A percentile compares a stretch with the other conserved stretches of the same genome.
Evolutionary conservation across 73 alveolate genomes (phyloP).

Genomic region (Tetrahymena borealis): DNA sequence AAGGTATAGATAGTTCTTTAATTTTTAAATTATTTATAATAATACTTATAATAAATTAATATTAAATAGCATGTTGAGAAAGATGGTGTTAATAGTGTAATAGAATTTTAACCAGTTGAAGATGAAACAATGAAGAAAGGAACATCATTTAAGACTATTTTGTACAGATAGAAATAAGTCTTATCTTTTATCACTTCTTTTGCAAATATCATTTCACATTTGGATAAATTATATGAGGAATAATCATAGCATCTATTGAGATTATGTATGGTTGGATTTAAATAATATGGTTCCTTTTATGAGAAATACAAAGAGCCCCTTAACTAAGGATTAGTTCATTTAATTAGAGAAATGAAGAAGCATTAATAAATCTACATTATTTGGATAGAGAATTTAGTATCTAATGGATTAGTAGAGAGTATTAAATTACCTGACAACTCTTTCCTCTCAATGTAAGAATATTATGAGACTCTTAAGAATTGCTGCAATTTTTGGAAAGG

Average conservation of each 20-base stretch:
- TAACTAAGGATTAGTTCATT: conserved; percentile 25
- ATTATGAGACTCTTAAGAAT: conserved; percentile 8
- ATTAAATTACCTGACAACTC: conserved; percentile 3
- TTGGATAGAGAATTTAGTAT: conserved; percentile 8
- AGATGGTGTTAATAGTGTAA: conserved; percentile 3
- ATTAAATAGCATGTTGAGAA: background rate
- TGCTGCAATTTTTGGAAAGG: conserved; percentile 30
- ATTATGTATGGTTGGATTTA: conserved; percentile 22
- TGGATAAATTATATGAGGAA: conserved; percentile 9
- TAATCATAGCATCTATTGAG: conserved; percentile 12
- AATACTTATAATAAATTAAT: background rate
- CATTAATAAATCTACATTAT: conserved; percentile 1
- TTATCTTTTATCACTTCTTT: conserved; percentile 23
- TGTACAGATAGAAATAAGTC: conserved; percentile 33
- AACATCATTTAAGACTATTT: conserved; percentile 11
- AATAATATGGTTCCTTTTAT: conserved; percentile 11
- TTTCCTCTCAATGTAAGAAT: background rate
- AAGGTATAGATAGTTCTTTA: background rate
- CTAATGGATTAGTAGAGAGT: conserved; percentile 13
- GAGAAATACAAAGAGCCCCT: conserved; percentile 20
- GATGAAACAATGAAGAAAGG: conserved; percentile 29
- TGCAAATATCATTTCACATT: conserved; percentile 5
- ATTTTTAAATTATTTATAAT: background rate
- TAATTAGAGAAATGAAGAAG: conserved; percentile 6
- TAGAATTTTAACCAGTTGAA: conserved; percentile 13